Evolutionary conservation across 768 basidiomycete species (phyloP).

Genomic region (Mycena rebaudengoi): DNA sequence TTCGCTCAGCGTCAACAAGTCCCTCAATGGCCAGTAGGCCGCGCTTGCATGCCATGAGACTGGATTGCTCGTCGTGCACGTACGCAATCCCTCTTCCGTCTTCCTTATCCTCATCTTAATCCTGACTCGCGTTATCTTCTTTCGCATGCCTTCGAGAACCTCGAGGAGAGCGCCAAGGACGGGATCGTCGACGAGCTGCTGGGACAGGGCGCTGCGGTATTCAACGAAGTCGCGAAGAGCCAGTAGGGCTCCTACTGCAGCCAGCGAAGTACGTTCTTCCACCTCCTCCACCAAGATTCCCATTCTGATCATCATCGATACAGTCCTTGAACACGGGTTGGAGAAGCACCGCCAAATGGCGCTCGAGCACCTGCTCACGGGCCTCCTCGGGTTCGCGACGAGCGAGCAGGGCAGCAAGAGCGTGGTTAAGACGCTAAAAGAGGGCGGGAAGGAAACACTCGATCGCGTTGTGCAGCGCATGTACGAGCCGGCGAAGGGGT

Average conservation of each 20-base stretch:
- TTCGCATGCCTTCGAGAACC: conserved; percentile 85
- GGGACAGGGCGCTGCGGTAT: conserved; percentile 70
- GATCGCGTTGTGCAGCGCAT: conserved; percentile 80
- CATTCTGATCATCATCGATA: not conserved
- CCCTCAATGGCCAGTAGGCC: conserved; percentile 90
- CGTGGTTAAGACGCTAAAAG: conserved; percentile 86
- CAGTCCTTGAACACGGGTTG: conserved; percentile 88
- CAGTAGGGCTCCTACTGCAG: conserved; percentile 75
- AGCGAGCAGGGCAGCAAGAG: conserved; percentile 89
- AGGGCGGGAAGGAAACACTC: conserved; percentile 79
- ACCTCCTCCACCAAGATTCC: too few relatives aligned
- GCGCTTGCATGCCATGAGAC: conserved; percentile 90
- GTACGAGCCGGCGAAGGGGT: conserved; percentile 90
- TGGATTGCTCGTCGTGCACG: conserved; percentile 89
- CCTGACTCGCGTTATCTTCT: not conserved
- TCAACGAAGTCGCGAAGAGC: conserved; percentile 83
- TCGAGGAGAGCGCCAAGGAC: conserved; percentile 83
- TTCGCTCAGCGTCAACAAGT: conserved; percentile 76
- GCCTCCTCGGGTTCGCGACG: conserved; percentile 79
- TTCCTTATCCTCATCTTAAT: not conserved
- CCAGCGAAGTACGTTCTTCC: too few relatives aligned
- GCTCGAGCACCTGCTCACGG: conserved; percentile 75
- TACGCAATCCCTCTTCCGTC: too few relatives aligned
- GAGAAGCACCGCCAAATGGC: conserved; percentile 77
- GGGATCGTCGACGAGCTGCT: conserved; percentile 84